phyloP scores from a whole-genome alignment of 2,329 filamentous ascomycete genomes.

The Trichoderma polysporum region DNA sequence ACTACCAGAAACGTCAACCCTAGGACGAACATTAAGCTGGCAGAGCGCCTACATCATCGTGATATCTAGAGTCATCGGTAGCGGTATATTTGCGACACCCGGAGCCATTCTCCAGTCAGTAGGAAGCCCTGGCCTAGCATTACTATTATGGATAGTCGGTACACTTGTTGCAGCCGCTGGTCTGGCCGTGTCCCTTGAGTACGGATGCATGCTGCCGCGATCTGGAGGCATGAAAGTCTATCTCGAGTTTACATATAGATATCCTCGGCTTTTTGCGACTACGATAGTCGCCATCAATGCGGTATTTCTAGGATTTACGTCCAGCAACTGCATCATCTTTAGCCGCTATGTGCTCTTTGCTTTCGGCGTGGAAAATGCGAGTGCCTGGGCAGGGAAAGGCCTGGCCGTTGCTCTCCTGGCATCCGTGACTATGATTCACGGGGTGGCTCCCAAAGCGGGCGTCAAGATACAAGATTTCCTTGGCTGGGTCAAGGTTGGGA shows the following conservation, averaged over 20 bases:
- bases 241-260: constrained; percentile 66
- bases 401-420: constrained; percentile 59
- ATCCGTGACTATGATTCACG: constrained; percentile 57
- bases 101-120: constrained; percentile 65
- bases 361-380: constrained; percentile 49
- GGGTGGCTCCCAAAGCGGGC: constrained; percentile 55
- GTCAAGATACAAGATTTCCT: constrained; percentile 60
- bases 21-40: constrained; percentile 62
- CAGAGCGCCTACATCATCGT: constrained; percentile 65
- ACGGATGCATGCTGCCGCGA: constrained; percentile 68
- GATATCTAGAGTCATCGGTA: constrained; percentile 67
- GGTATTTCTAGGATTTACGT: constrained; percentile 64
- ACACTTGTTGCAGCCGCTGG: constrained; percentile 61
- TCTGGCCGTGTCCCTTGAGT: constrained; percentile 63
- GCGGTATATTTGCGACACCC: constrained; percentile 70
- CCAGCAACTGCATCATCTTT: constrained; percentile 69
- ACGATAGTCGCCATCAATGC: constrained; percentile 63
- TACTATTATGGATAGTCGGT: constrained; percentile 63
- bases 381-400: constrained; percentile 51
- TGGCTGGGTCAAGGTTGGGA: constrained; percentile 62
- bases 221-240: constrained; percentile 70
- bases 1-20: constrained; percentile 56
- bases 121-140: constrained; percentile 63
- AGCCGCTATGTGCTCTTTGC: constrained; percentile 65
- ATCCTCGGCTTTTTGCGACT: constrained; percentile 63